Evolutionary conservation across 78 protist genomes (phyloP), one percentile per base, ranked within the genome.

Genomic region (Guillardia theta): DNA sequence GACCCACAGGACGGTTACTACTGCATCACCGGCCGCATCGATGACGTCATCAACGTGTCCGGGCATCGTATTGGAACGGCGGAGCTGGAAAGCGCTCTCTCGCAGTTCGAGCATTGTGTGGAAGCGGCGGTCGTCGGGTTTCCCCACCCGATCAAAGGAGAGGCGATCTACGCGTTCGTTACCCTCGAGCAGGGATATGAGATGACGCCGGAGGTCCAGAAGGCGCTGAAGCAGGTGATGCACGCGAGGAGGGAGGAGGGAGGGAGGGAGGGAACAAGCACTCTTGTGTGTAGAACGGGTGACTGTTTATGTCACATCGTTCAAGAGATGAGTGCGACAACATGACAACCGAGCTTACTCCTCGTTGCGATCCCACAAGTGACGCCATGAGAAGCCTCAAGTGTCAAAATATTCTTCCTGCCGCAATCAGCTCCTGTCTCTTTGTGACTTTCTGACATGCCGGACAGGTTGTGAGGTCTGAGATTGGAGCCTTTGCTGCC

Each of bases 1-100:
- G 10, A 50, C 58, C 8, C 6, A 22, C 45, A 37, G 33, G 90
- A 78, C 48, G 90, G 90, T 4, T 43, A 78, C 48, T 78, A 43
- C 90, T 37, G 90, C 41, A 78, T 78, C 48, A 78, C 90, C 44
- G 90, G 90, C 33, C 45, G 90, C 45, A 78, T 78, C 9, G 92
- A 87, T 22, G 96, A 95, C 58, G 98, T 98, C 33, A 88, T 96
- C 88, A 97, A 97, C 94, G 99, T 98, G 58, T 93, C 98, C 0
- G 99, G 99, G 10, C 99, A 98, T 88, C 96, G 99, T 37, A 44
- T 99, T 9, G 99, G 99, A 21, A 97, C 99, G 0, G 99, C 99
- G 0, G 99, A 99, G 93, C 50, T 98, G 50, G 99, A 98, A 88
- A 88, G 88, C n/a, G 99, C 98, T 2, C 83, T 98, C 22, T 97